Evolutionary conservation across 768 basidiomycete species (phyloP), one percentile per base, ranked within the genome.

Genomic region (Suillus luteus): DNA sequence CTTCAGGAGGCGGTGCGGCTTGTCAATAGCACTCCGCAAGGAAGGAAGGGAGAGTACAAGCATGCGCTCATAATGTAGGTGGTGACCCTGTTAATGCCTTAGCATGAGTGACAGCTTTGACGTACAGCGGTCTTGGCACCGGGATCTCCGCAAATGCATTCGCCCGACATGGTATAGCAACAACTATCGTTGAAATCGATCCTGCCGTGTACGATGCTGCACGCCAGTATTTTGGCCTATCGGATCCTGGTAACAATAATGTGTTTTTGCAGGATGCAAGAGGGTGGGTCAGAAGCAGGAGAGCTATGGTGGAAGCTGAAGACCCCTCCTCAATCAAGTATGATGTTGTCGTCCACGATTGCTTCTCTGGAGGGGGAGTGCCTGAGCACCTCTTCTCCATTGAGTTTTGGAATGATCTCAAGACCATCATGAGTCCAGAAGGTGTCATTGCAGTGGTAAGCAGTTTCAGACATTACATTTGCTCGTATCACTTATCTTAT

Each of bases 321-420:
- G 22, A 60, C 15, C 40, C 55, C n/a, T 51, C 17, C 33, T 22
- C n/a, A 48, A 38, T 67, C 10, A 60, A 59, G 9, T 93, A 85
- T 71, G 90, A 92, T 67, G 81, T 90, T 65, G 85, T 95, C 46
- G 79, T 96, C 0, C 96, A 98, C 68, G 96, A 96, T 69, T 93
- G 92, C 71, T 98, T 97, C 73, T 94, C 95, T 10, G 96, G 96
- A 10, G 96, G 96, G 3, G 87, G 86, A n/a, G 88, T 98, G 2
- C 95, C 96, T 0, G 79, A 87, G 43, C 89, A 93, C 70, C 78
- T 98, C 59, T 98, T 91, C 76, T 92, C 95, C 0, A 46, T 83
- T 37, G 89, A 95, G 68, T 96, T 96, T 72, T 96, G 93, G 92
- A 67, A 80, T 27, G 86, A 88, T 60, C 71, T 96, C 59, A 88